Percentiles rank a stretch among this genome's conserved stretches.
phyloP scores from a whole-genome alignment of 2,329 filamentous ascomycete species.

The Paecilomyces sp. region DNA sequence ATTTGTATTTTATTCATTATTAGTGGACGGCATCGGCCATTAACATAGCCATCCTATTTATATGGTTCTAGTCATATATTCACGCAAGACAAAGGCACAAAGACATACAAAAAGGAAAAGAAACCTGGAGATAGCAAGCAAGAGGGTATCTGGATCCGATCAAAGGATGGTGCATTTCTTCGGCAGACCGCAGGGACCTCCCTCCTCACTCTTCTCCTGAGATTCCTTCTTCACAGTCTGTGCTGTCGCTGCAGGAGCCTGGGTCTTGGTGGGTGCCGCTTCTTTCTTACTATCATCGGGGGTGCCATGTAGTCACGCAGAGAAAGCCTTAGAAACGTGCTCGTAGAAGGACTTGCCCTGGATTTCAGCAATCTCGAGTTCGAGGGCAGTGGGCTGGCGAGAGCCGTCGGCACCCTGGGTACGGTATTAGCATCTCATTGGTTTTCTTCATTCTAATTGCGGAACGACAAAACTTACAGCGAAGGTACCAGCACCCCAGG shows the following conservation, averaged over 20 bases:
- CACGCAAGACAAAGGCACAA: conserved; percentile 5
- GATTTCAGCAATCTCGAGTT: conserved; percentile 69
- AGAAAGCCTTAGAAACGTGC: conserved; percentile 62
- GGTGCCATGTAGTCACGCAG: conserved; percentile 71
- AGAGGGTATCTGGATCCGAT: conserved; percentile 12
- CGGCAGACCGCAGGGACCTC: conserved; percentile 69
- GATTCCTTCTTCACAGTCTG: conserved; percentile 32
- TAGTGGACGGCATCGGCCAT: neutral
- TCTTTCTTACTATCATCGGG: conserved; percentile 17
- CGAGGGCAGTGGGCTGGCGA: conserved; percentile 67
- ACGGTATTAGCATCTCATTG: conserved; percentile 7
- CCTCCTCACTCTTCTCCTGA: conserved; percentile 44
- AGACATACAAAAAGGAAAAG: conserved; percentile 3
- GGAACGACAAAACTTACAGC: conserved; percentile 43
- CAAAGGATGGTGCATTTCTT: conserved; percentile 64
- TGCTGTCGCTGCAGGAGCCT: conserved; percentile 16
- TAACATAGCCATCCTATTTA: neutral
- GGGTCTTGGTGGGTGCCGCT: conserved; percentile 17
- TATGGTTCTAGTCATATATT: neutral
- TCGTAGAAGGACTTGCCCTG: conserved; percentile 86
- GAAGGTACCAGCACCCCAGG: conserved; percentile 95
- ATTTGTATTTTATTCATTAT: neutral
- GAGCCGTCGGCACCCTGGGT: conserved; percentile 62
- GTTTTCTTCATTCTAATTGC: too few species aligned
- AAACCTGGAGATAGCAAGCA: conserved; percentile 3